phyloP scores from a whole-genome alignment of 2,329 filamentous ascomycete species.

The Tolypocladium sp. region DNA sequence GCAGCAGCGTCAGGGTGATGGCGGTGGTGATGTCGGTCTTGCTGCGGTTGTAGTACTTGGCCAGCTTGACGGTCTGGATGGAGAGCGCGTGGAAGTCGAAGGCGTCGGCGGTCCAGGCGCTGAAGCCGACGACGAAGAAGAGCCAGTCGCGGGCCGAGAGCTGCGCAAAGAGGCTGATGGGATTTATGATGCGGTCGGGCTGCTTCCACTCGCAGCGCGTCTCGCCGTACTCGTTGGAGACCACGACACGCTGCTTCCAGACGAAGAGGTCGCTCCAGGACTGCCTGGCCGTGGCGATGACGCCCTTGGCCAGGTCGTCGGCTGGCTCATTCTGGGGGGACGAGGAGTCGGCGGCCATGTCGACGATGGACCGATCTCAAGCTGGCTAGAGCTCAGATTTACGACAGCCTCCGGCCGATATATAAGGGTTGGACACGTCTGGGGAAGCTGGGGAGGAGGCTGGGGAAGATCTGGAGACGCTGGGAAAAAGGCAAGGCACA shows the following conservation, averaged over 20 bases:
- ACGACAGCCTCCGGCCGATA: background rate
- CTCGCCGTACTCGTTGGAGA: constrained; percentile 57
- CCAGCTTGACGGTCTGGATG: constrained; percentile 67
- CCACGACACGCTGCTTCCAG: constrained; percentile 65
- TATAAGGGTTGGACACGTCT: background rate
- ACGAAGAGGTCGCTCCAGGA: constrained; percentile 55
- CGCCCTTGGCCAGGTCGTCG: constrained; percentile 58
- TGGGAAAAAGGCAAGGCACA: background rate
- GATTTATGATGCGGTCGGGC: constrained; percentile 59
- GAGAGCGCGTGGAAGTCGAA: constrained; percentile 78
- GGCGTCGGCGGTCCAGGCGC: constrained; percentile 72
- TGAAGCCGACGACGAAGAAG: constrained; percentile 66
- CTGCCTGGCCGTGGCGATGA: constrained; percentile 55
- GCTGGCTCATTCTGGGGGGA: constrained; percentile 36
- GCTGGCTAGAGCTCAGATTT: background rate
- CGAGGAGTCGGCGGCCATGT: background rate
- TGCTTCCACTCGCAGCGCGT: constrained; percentile 58
- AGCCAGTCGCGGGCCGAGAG: constrained; percentile 60
- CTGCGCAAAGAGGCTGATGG: constrained; percentile 57
- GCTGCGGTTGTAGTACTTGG: constrained; percentile 35
- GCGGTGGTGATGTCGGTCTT: constrained; percentile 64
- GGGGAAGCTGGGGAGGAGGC: background rate
- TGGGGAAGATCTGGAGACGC: background rate
- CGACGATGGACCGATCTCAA: background rate
- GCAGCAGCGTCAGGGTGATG: constrained; percentile 66